phyloP scores from a whole-genome alignment of 768 basidiomycete genomes.

The Russula dissimulans region DNA sequence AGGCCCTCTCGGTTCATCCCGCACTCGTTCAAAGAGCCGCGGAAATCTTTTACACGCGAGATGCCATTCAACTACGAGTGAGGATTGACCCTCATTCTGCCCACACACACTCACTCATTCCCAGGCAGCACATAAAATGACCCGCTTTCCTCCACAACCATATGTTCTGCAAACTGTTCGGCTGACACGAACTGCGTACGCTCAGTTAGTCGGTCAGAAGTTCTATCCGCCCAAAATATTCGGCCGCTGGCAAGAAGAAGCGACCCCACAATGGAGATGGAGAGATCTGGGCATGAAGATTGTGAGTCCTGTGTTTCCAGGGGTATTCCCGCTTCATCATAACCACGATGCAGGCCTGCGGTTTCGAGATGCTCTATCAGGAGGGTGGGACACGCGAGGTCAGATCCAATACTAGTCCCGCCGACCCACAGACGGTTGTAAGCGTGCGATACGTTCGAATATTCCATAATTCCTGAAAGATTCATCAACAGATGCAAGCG shows the following conservation, averaged over 20 bases:
- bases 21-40: constrained; percentile 76
- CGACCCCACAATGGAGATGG: constrained; percentile 63
- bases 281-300: constrained; percentile 90
- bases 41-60: constrained; percentile 92
- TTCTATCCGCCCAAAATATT: constrained; percentile 91
- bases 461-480: background rate
- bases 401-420: constrained; percentile 28
- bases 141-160: constrained; percentile 74
- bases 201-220: constrained; percentile 84
- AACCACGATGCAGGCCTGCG: constrained; percentile 56
- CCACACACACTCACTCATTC: background rate
- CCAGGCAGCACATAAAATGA: constrained; percentile 82
- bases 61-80: constrained; percentile 83
- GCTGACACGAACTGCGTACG: constrained; percentile 89
- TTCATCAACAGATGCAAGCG: constrained; percentile 42
- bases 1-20: constrained; percentile 53
- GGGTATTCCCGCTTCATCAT: background rate
- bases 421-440: constrained; percentile 41
- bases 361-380: constrained; percentile 94
- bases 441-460: constrained; percentile 18
- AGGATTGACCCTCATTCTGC: constrained; percentile 21
- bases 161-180: constrained; percentile 51
- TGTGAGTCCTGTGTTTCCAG: constrained; percentile 31
- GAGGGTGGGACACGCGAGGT: constrained; percentile 60
- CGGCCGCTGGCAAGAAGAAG: constrained; percentile 63